These are phyloP conservation scores for Trichoderma orchidacearum DNA, from an alignment of 495 filamentous ascomycete species.

Conservation along the genomic window DNA sequence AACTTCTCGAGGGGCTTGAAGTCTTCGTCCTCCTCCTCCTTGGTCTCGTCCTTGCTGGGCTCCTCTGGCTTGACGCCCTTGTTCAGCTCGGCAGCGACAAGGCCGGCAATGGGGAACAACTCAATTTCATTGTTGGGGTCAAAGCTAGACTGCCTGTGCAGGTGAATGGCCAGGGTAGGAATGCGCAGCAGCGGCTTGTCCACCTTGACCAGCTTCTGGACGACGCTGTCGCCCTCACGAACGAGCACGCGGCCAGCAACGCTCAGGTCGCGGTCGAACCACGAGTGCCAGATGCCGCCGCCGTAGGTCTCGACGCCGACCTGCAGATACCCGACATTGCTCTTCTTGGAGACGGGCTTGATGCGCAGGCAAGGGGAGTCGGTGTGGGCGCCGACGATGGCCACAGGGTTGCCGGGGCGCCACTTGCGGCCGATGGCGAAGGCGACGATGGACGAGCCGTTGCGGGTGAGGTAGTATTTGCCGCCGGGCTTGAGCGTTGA, in stretches of 20 bases:
- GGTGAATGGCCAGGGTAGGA: constrained; percentile 84
- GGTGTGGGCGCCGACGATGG: constrained; percentile 93
- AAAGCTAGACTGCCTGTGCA: constrained; percentile 75
- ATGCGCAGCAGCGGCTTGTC: constrained; percentile 84
- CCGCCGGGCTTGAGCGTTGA: constrained; percentile 70
- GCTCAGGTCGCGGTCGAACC: constrained; percentile 93
- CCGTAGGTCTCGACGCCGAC: constrained; percentile 96
- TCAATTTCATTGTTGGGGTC: constrained; percentile 94
- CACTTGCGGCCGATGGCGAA: constrained; percentile 89
- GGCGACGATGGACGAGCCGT: constrained; percentile 84
- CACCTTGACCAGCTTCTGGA: constrained; percentile 79
- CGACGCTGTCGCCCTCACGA: constrained; percentile 55
- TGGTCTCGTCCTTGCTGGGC: constrained; percentile 17
- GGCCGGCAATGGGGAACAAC: constrained; percentile 81
- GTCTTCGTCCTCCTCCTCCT: constrained; percentile 29
- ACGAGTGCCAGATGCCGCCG: constrained; percentile 68
- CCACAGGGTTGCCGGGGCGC: constrained; percentile 86
- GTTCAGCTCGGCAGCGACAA: constrained; percentile 80
- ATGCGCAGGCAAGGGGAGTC: constrained; percentile 84
- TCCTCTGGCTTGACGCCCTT: constrained; percentile 34
- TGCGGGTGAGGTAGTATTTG: constrained; percentile 92
- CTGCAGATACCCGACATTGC: constrained; percentile 74
- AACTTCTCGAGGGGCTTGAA: constrained; percentile 63
- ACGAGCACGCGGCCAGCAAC: constrained; percentile 84
- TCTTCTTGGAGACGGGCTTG: constrained; percentile 88